A percentile compares a stretch with the other conserved stretches of the same genome.
These are phyloP conservation scores for Nicotiana paniculata DNA, from an alignment of 257 asterid genomes.

Conservation along the genomic window DNA sequence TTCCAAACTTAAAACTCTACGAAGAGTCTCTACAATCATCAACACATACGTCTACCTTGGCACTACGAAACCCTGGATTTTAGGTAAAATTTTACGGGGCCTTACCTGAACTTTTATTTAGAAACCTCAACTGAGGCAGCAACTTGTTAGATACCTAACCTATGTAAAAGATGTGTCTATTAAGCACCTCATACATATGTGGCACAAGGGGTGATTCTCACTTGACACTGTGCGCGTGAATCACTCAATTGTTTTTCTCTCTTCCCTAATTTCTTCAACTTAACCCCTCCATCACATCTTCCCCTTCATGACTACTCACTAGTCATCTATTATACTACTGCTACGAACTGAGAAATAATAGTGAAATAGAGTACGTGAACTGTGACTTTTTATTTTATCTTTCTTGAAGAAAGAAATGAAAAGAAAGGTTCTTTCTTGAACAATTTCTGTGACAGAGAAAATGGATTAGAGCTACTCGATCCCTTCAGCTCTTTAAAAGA, in stretches of 20 bases:
- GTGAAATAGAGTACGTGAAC: background rate
- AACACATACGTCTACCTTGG: too few relatives aligned
- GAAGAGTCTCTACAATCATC: too few relatives aligned
- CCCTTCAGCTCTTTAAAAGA: background rate
- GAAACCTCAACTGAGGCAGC: background rate
- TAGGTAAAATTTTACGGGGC: too few relatives aligned
- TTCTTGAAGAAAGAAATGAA: too few relatives aligned
- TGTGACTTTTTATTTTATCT: background rate
- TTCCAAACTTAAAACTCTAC: too few relatives aligned
- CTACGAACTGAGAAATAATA: background rate
- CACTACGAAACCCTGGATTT: too few relatives aligned
- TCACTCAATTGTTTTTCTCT: background rate
- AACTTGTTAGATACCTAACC: background rate
- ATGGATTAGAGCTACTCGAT: background rate
- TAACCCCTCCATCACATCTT: background rate
- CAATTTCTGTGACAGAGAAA: background rate
- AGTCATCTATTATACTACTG: too few relatives aligned
- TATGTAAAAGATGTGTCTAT: background rate
- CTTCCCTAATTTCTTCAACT: background rate
- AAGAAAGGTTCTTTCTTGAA: background rate
- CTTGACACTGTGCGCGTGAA: background rate
- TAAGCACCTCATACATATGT: background rate
- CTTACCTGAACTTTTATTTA: too few relatives aligned
- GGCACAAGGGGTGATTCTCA: background rate
- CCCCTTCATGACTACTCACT: too few relatives aligned